Evolutionary conservation across 2,329 filamentous ascomycete genomes (phyloP).

Genomic region (Delphinella strobiligena): DNA sequence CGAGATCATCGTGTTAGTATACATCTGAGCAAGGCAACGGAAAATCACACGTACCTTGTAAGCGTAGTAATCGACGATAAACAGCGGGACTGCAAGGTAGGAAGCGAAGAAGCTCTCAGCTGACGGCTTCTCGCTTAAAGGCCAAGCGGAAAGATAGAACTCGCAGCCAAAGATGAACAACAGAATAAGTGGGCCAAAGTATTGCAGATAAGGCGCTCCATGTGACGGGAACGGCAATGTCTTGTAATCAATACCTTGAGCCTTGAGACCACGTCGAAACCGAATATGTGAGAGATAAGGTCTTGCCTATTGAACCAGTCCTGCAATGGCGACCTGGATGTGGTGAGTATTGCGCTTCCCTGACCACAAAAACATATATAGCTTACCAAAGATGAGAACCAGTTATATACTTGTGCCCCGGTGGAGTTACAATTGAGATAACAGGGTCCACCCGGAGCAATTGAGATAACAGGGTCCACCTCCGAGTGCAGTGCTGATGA

Average conservation of each 20-base stretch:
- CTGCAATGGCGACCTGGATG: conserved; percentile 20
- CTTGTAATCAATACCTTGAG: conserved; percentile 16
- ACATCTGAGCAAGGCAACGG: background rate
- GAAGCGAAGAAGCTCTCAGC: conserved; percentile 22
- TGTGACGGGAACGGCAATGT: conserved; percentile 17
- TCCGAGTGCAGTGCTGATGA: conserved; percentile 18
- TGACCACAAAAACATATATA: too few relatives aligned
- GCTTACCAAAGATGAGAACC: conserved; percentile 19
- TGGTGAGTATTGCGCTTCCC: background rate
- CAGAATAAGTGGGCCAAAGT: conserved; percentile 16
- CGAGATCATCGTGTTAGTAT: too few relatives aligned
- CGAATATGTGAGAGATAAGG: conserved; percentile 18
- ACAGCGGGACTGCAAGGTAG: conserved; percentile 22
- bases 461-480: conserved; percentile 24
- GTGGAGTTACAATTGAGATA: conserved; percentile 22
- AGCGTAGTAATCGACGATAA: conserved; percentile 18
- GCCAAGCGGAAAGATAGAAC: conserved; percentile 22
- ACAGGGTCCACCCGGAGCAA: conserved; percentile 20
- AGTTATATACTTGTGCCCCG: conserved; percentile 18
- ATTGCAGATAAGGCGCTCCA: conserved; percentile 17
- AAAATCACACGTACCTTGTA: conserved; percentile 11
- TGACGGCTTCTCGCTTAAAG: conserved; percentile 19
- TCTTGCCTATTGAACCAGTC: conserved; percentile 19
- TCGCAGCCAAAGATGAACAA: conserved; percentile 20
- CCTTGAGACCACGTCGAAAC: conserved; percentile 18